Base-by-base conservation (phyloP, 2,329 filamentous ascomycete genomes). In the Talaromyces amestolkiae region DNA sequence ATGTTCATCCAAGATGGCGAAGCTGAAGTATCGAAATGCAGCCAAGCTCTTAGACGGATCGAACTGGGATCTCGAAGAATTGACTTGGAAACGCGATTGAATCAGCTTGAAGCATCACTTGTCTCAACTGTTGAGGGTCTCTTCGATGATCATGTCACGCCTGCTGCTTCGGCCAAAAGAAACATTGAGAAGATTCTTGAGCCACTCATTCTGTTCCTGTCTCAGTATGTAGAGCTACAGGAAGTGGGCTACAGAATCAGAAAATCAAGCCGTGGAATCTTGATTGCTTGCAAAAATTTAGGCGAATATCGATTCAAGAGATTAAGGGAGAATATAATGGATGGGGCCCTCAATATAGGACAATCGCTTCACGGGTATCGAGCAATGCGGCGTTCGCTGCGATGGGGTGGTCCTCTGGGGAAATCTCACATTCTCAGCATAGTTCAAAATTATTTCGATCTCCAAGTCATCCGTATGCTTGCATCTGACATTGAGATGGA, bases 151-250 rank as follows among this genome's bases (percentile, higher is more conserved):
- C 70, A 69, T 56, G 24, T 71, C 31, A 31, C 13, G n/a, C 69
- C 72, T 49, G 68, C 68, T 22, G 9, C 58, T 17, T 65, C 65
- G 39, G 71, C 71, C 11, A 69, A 68, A 61, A 47, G 45, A 13
- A 72, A 67, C 8, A 65, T 75, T 9, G 69, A 75, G 49, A 9
- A 19, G 2, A 22, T 71, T 19, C 58, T 73, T 8, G n/a, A 45
- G 9, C 37, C 61, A 24, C 11, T 31, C 1, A 3, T 54, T n/a
- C 31, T 31, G 11, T 33, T 68, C 15, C 15, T 64, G 1, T 2
- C 31, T 5, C 22, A 59, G 5, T 74, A 74, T 35, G 1, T 1
- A 0, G 4, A 61, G 3, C 22, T 71, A 33, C 67, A 66, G 43
- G 27, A 58, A 0, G 9, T 17, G n/a, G 54, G 53, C 24, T 22